Conservation (phyloP, 805 yeast species). For the Blastobotrys muscicola region DNA sequence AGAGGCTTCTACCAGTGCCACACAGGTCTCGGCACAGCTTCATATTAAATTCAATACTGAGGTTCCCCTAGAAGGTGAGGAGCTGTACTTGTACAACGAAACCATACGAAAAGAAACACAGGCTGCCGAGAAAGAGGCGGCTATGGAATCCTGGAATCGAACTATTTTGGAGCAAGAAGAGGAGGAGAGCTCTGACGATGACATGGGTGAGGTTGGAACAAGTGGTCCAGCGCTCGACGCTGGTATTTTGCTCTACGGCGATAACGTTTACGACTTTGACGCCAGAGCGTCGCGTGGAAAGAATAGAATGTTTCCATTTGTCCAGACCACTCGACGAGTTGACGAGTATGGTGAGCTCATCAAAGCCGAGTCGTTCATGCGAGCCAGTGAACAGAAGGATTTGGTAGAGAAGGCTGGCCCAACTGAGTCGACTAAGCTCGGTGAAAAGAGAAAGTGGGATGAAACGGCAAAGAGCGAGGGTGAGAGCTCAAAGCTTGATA, state of each 20-base stretch:
- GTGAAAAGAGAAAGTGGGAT: conserved; percentile 31
- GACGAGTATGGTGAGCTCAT: conserved; percentile 88
- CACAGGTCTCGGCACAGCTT: conserved; percentile 2
- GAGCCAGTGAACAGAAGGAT: conserved; percentile 17
- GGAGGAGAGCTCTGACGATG: conserved; percentile 19
- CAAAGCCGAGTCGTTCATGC: conserved; percentile 51
- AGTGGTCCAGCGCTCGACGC: conserved; percentile 19
- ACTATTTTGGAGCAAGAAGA: conserved; percentile 30
- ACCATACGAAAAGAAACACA: conserved; percentile 16
- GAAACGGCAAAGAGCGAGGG: conserved; percentile 15
- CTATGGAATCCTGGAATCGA: conserved; percentile 29
- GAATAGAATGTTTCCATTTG: conserved; percentile 69
- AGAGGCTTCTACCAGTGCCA: neutral
- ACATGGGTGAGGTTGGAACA: conserved; percentile 24
- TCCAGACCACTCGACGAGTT: conserved; percentile 45
- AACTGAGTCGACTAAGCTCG: conserved; percentile 16
- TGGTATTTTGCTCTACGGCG: conserved; percentile 21
- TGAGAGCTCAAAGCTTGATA: conserved; percentile 41
- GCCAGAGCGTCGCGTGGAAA: conserved; percentile 34
- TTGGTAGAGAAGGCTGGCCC: conserved; percentile 3
- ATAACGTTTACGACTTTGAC: conserved; percentile 42
- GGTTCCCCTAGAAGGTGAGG: conserved; percentile 28
- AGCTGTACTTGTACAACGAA: conserved; percentile 23
- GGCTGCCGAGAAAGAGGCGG: conserved; percentile 20
- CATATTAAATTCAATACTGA: conserved; percentile 15